phyloP scores from a whole-genome alignment of 345 rosid genomes.

The Capsella bursapastoris region DNA sequence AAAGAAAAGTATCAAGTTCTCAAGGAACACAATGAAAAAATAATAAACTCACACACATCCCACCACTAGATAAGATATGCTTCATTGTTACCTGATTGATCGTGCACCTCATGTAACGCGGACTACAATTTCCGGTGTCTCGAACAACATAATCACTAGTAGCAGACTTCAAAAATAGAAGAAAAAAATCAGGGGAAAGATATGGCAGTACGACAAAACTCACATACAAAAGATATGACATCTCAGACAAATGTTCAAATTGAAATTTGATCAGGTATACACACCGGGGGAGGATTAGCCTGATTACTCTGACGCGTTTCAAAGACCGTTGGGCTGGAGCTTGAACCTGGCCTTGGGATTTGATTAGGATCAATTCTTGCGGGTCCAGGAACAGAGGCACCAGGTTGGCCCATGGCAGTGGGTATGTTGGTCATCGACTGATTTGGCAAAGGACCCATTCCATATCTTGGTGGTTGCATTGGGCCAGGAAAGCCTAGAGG shows the following conservation, averaged over 20 bases:
- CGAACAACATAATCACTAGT: slow-evolving; percentile 82
- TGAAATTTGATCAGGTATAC: slow-evolving; percentile 26
- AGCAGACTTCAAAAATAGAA: slow-evolving; percentile 70
- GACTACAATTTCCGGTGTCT: slow-evolving; percentile 98
- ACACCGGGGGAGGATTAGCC: slow-evolving; percentile 94
- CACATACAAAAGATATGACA: slow-evolving; percentile 18
- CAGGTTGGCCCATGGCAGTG: slow-evolving; percentile 79
- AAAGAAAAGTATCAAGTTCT: not conserved
- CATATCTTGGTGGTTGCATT: slow-evolving; percentile 68
- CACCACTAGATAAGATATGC: slow-evolving; percentile 22
- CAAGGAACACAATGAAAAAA: slow-evolving; percentile 9
- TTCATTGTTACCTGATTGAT: slow-evolving; percentile 76
- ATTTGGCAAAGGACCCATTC: slow-evolving; percentile 82
- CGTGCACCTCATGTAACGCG: slow-evolving; percentile 98
- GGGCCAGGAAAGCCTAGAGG: slow-evolving; percentile 66
- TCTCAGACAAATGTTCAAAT: slow-evolving; percentile 29
- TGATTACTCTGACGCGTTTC: slow-evolving; percentile 90
- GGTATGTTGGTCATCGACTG: slow-evolving; percentile 84
- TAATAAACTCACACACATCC: slow-evolving; percentile 11
- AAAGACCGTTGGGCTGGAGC: slow-evolving; percentile 63
- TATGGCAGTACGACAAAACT: slow-evolving; percentile 28
- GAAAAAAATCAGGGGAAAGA: slow-evolving; percentile 19
- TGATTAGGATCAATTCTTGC: slow-evolving; percentile 95
- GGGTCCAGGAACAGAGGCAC: slow-evolving; percentile 64
- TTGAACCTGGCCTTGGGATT: slow-evolving; percentile 92